A percentile compares a stretch with the other conserved stretches of the same genome.
Conservation (phyloP, 148 eudicot genomes). For the Dysphania ambrosioides region DNA sequence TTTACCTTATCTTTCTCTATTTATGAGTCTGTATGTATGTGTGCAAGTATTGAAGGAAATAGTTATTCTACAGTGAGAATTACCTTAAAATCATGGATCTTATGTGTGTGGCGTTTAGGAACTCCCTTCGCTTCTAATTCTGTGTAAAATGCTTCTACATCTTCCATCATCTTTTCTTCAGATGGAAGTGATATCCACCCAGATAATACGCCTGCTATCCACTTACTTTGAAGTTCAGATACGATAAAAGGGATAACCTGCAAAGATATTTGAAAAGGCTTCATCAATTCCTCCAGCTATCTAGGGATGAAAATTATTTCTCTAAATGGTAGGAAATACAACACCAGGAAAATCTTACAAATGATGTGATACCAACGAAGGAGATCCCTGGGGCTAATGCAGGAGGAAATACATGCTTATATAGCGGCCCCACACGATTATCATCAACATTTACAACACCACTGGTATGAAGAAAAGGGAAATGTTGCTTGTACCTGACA, state of each 20-base stretch:
- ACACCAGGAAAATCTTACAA: slow-evolving; percentile 30
- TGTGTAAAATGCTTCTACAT: slow-evolving; percentile 57
- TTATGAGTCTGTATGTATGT: no score
- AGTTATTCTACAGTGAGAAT: not conserved
- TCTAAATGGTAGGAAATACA: not conserved
- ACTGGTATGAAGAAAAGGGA: slow-evolving; percentile 66
- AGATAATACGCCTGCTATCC: slow-evolving; percentile 79
- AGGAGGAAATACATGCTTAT: slow-evolving; percentile 87
- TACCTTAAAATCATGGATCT: slow-evolving; percentile 45
- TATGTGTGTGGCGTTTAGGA: slow-evolving; percentile 71
- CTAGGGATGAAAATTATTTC: not conserved
- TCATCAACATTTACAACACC: slow-evolving; percentile 62
- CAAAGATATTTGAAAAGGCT: not conserved
- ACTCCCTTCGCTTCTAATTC: slow-evolving; percentile 47
- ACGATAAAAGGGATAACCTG: slow-evolving; percentile 61
- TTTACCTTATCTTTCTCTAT: no score
- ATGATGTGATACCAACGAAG: slow-evolving; percentile 81
- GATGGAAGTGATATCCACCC: slow-evolving; percentile 61
- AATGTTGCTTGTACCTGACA: slow-evolving; percentile 71
- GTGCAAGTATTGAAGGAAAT: not conserved
- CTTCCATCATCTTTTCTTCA: slow-evolving; percentile 57
- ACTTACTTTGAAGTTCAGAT: slow-evolving; percentile 72
- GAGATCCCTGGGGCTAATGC: slow-evolving; percentile 78
- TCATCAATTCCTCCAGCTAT: slow-evolving; percentile 8
- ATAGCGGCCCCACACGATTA: slow-evolving; percentile 85